Base-by-base conservation (phyloP, 2,329 filamentous ascomycete species). In the Alternaria alternata region DNA sequence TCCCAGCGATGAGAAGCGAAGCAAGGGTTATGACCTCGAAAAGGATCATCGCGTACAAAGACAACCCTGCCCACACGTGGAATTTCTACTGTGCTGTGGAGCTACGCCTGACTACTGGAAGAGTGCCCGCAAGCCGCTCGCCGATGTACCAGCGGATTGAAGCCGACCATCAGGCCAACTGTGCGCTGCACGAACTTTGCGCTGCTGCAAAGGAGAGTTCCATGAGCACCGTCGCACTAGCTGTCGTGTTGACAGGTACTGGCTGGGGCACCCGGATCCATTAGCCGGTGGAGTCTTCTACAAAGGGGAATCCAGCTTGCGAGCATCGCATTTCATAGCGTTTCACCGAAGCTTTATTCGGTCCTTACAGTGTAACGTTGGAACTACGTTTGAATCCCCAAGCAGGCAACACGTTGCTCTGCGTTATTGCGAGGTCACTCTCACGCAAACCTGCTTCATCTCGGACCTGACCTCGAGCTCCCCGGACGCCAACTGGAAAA, bases 11-110 rank as follows among this genome's bases (percentile, higher is more conserved):
- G 74, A 75, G 76, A 74, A 77, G 70, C 76, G 75, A 75, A 68
- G 54, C 73, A 72, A 69, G 74, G 70, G 65, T 68, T 47, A 49
- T 20, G 49, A 66, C 59, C 63, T 68, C 59, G 43, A 67, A 66
- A 61, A 65, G 63, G 66, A 69, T 70, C 69, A 63, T 59, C 67
- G 63, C 63, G 67, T 74, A 66, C 68, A 68, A 62, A 65, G 64
- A 57, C 53, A 75, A 72, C 72, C 75, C 72, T 75, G 74, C 59
- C 64, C 43, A 75, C 75, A 78, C 76, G 76, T 78, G 75, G 75
- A 76, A 60, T 60, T 24, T 41, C 32, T 30, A 24, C 39, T 44
- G 44, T 57, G 54, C 58, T 61, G 65, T 70, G 70, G 66, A 68
- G 65, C 65, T 62, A 62, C 59, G 54, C 67, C 68, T 63, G 59